Base-by-base conservation (phyloP, 2,329 filamentous ascomycete species). In the Teratosphaeria pseudoeucalypti region DNA sequence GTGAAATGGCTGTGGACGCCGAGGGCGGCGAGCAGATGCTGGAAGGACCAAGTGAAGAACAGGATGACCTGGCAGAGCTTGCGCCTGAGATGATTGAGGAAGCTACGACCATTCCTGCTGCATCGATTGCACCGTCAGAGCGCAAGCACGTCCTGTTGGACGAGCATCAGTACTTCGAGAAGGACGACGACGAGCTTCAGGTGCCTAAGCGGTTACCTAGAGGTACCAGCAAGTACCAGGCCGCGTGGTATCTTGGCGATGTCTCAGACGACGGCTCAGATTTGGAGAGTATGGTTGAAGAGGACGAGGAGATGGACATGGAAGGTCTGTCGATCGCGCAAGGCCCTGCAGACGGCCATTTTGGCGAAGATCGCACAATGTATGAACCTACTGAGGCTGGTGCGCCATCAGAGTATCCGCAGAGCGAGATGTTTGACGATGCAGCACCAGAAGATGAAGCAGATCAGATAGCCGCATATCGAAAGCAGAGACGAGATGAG, bases 121-220 rank as follows among this genome's bases (percentile, higher is more conserved):
- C 75, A 63, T 80, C 72, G 70, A 76, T 76, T 60, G 80, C 67
- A 71, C 78, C 62, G 65, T 82, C 68, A 29, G 77, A 79, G 60
- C 70, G 78, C 70, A 95, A 92, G 75, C 94, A 92, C 64, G 94
- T 99, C 1, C 78, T 99, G 49, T 80, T 99, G 10, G 94, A 99
- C 66, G 92, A 97, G 65, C 92, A 99, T 73, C 92, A 97, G 72
- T 99, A 99, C 74, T 99, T 97, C 71, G 92, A 92, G 0, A 92
- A 97, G 52, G 90, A 94, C 54, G 87, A 94, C 57, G 76, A 85
- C 57, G 77, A 81, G 19, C 77, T 84, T 19, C 75, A 80, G 39
- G 76, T 77, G 34, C 89, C 89, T 6, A 94, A 87, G 75, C 84
- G 85, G 63, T 76, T 99, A 26, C 94, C 94, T 0, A 89, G 86